Evolutionary conservation across 225 moss, liverwort and hornwort species (phyloP).

Genomic region (Antitrichia curtipendula): DNA sequence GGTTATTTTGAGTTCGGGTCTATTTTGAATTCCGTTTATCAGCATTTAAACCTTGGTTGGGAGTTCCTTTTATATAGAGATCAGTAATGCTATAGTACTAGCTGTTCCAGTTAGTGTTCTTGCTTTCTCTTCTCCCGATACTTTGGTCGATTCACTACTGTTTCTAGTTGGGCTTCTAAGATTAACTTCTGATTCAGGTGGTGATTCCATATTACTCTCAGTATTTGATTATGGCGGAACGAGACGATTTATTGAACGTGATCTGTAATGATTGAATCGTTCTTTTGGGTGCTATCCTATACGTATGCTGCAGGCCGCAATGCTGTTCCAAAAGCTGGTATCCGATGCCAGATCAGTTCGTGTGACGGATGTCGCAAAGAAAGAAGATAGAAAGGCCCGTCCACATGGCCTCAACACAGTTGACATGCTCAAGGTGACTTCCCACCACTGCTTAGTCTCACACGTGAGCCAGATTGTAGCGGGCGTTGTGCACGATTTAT

Average conservation of each 20-base stretch:
- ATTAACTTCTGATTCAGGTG: background rate
- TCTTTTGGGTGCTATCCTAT: background rate
- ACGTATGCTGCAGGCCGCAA: constrained; percentile 42
- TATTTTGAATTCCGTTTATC: background rate
- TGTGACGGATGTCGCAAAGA: constrained; percentile 69
- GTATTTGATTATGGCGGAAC: background rate
- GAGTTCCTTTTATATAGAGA: background rate
- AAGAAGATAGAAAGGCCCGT: constrained; percentile 85
- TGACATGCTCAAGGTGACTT: constrained; percentile 89
- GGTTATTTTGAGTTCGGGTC: background rate
- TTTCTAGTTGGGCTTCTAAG: background rate
- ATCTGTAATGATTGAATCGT: background rate
- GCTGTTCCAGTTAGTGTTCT: background rate
- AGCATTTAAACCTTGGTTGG: background rate
- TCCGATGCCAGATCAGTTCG: constrained; percentile 52
- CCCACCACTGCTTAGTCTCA: background rate
- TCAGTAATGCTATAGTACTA: background rate
- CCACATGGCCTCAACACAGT: constrained; percentile 94
- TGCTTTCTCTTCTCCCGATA: background rate
- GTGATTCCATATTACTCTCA: background rate
- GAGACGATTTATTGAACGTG: background rate
- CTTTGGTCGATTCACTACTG: background rate
- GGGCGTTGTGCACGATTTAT: background rate
- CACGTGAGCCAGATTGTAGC: background rate
- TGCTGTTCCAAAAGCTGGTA: constrained; percentile 84